A percentile compares a stretch with the other conserved stretches of the same genome.
These are phyloP conservation scores for Isoetes engelmannii DNA, from an alignment of 83 land plant genomes.

Conservation along the genomic window DNA sequence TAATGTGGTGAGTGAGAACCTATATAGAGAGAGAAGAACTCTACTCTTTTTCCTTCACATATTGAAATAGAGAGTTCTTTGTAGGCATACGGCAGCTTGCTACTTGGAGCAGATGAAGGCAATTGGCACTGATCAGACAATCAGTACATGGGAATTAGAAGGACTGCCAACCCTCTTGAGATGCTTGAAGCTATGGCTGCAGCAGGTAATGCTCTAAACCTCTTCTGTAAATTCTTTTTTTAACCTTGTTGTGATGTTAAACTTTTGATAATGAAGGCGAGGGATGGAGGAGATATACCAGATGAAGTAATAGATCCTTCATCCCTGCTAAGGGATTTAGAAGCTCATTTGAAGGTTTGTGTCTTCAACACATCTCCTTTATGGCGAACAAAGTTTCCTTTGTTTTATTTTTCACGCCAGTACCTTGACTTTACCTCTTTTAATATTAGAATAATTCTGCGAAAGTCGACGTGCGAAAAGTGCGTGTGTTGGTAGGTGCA, in stretches of 20 bases:
- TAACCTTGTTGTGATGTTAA: neutral
- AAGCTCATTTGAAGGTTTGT: neutral
- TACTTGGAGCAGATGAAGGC: constrained; percentile 22
- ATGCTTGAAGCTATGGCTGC: constrained; percentile 26
- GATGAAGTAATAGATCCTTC: neutral
- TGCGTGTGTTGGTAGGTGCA: neutral
- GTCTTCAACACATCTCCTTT: neutral
- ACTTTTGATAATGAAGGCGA: neutral
- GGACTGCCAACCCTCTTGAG: constrained; percentile 30
- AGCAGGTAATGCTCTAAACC: constrained; percentile 15
- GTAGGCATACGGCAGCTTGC: constrained; percentile 37
- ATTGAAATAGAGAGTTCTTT: neutral
- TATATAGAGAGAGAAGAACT: neutral
- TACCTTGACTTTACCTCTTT: neutral
- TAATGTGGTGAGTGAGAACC: constrained; percentile 34
- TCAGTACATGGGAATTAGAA: constrained; percentile 32
- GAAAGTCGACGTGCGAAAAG: neutral
- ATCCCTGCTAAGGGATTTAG: neutral
- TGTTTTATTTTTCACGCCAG: neutral
- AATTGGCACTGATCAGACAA: neutral
- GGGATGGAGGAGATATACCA: constrained; percentile 7
- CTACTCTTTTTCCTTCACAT: neutral
- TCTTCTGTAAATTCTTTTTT: neutral
- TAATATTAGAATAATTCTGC: neutral
- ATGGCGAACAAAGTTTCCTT: neutral